A percentile compares a stretch with the other conserved stretches of the same genome.
These are phyloP conservation scores for Emergomyces orientalis DNA, from an alignment of 2,329 filamentous ascomycete genomes.

Conservation along the genomic window DNA sequence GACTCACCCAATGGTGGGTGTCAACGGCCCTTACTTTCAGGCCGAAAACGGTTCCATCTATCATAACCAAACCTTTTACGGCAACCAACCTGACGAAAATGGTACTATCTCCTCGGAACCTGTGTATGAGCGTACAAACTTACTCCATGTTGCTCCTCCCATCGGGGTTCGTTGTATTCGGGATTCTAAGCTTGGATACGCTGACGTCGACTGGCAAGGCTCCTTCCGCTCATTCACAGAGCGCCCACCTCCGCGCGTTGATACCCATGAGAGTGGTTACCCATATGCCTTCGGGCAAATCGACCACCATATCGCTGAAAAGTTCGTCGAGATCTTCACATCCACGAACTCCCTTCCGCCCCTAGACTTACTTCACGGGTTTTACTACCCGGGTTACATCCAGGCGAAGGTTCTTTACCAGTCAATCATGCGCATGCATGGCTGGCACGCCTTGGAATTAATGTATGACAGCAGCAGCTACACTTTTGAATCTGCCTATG, in stretches of 20 bases:
- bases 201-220: background rate
- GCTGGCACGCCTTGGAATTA: background rate
- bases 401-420: background rate
- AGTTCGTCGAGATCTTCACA: background rate
- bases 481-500: background rate
- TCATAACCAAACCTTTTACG: background rate
- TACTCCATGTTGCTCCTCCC: background rate
- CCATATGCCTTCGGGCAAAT: background rate
- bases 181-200: background rate
- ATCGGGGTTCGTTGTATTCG: constrained; percentile 5
- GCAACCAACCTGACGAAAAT: background rate
- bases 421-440: constrained; percentile 1
- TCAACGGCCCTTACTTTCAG: background rate
- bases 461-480: constrained; percentile 4
- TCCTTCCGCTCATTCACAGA: constrained; percentile 1
- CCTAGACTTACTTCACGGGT: no score
- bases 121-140: background rate
- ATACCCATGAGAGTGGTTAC: background rate
- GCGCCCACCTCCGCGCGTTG: background rate
- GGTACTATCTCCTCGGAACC: background rate
- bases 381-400: background rate
- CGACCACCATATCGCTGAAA: background rate
- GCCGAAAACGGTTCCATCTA: background rate
- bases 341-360: background rate
- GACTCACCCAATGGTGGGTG: background rate